Percentiles rank a stretch among this genome's conserved stretches.
Evolutionary conservation across 2,329 filamentous ascomycete genomes (phyloP).

Genomic region (Hirsutella minnesotensis): DNA sequence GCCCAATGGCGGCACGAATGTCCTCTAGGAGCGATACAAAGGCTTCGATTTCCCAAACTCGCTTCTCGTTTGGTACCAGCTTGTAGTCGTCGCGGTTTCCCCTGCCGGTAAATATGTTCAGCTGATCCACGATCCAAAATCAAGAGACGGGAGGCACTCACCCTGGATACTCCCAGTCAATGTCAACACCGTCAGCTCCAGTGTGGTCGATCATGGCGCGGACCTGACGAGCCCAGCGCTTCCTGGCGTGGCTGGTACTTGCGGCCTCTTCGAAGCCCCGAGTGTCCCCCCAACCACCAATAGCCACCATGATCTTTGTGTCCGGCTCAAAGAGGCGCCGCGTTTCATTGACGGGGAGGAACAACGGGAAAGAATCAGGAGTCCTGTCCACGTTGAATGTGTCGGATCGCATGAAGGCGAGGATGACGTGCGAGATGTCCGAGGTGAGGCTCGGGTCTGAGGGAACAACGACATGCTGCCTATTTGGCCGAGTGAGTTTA

Average conservation of each 20-base stretch:
- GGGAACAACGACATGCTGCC: slow-evolving; percentile 35
- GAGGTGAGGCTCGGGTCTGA: slow-evolving; percentile 19
- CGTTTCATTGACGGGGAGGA: slow-evolving; percentile 35
- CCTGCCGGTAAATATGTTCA: slow-evolving; percentile 19
- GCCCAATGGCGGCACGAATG: slow-evolving; percentile 44
- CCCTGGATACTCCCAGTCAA: slow-evolving; percentile 57
- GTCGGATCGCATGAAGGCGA: slow-evolving; percentile 45
- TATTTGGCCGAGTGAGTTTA: slow-evolving; percentile 10
- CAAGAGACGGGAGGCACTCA: slow-evolving; percentile 11
- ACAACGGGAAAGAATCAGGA: slow-evolving; percentile 34
- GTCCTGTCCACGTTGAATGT: slow-evolving; percentile 33
- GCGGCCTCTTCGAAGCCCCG: slow-evolving; percentile 49
- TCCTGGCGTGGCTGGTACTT: slow-evolving; percentile 35
- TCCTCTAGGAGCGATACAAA: slow-evolving; percentile 50
- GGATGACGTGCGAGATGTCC: slow-evolving; percentile 42
- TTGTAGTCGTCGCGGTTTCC: slow-evolving; percentile 65
- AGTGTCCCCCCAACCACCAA: slow-evolving; percentile 66
- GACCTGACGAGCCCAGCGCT: slow-evolving; percentile 52
- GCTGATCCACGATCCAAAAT: neutral
- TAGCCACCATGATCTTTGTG: slow-evolving; percentile 56
- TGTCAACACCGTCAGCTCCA: slow-evolving; percentile 51
- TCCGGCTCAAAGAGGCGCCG: slow-evolving; percentile 34
- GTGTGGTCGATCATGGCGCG: slow-evolving; percentile 47
- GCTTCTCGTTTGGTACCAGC: slow-evolving; percentile 45
- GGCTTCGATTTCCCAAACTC: slow-evolving; percentile 48